Base-by-base conservation (phyloP, 148 eudicot species). In the Vaccinium myrtillus region DNA sequence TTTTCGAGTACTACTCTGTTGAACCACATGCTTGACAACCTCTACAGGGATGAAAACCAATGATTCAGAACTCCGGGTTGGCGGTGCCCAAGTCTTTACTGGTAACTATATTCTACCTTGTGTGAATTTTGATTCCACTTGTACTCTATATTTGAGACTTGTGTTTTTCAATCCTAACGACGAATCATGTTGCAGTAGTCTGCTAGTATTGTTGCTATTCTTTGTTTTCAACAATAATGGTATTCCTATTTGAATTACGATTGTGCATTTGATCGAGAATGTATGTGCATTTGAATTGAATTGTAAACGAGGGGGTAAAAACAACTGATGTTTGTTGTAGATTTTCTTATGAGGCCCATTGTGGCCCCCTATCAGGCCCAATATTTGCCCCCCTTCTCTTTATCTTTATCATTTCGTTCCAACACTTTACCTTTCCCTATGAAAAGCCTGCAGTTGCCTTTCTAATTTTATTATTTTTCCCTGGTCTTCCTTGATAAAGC, bases 191-290 rank as follows among this genome's bases (percentile, higher is more conserved):
- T 18, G 46, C 23, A 43, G n/a, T 74, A 16, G 18, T 43, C 43
- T 36, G n/a, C n/a, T 36, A 74, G 51, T 74, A 89, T 27, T 71
- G 46, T 27, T 70, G 6, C 15, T 12, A 70, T 73, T 39, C 77
- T 2, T 5, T 73, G 77, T 73, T 36, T 30, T 73, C 46, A 73
- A 74, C 23, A 7, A 8, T 7, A 36, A 18, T 6, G 43, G 77
- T 39, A 43, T 43, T 16, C 9, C 13, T 21, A 74, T 74, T 74
- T n/a, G n/a, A n/a, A n/a, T n/a, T n/a, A n/a, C n/a, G n/a, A n/a
- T n/a, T n/a, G n/a, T n/a, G n/a, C n/a, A n/a, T n/a, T n/a, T n/a
- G n/a, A n/a, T n/a, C n/a, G n/a, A n/a, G n/a, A n/a, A n/a, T n/a
- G n/a, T n/a, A n/a, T n/a, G 16, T 69, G 39, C 32, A 27, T 14